Conservation (phyloP, 345 rosid genomes). For the Eucalyptus pauciflora region DNA sequence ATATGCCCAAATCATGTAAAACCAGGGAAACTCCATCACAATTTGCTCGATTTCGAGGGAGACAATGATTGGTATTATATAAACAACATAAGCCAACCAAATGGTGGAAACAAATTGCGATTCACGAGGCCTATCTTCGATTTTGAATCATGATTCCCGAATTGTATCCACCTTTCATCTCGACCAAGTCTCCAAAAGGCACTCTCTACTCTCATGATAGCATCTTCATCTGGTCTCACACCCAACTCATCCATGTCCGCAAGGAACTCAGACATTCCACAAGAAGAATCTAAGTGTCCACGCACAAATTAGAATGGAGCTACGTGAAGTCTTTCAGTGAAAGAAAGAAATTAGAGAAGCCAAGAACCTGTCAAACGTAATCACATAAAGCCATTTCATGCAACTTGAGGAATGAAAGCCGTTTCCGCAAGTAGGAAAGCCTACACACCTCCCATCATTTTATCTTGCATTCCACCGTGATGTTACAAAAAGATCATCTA, state of each 20-base stretch:
- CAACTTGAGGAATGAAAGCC: not conserved
- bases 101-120: not conserved
- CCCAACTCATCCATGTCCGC: not conserved
- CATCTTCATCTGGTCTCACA: not conserved
- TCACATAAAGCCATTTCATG: not conserved
- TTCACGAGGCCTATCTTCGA: not conserved
- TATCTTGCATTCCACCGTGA: not conserved
- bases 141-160: not conserved
- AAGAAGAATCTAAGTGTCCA: too few species aligned
- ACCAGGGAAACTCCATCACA: not conserved
- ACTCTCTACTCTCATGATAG: not conserved
- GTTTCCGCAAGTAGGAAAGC: not conserved
- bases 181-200: not conserved
- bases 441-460: not conserved
- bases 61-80: not conserved
- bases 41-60: not conserved
- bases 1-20: not conserved
- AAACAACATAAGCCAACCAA: not conserved
- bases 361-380: too few species aligned
- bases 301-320: too few species aligned
- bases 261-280: too few species aligned
- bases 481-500: not conserved
- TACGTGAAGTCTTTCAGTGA: too few species aligned
- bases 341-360: too few species aligned
- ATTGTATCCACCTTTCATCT: not conserved